A percentile compares a stretch with the other conserved stretches of the same genome.
phyloP scores from a whole-genome alignment of 768 basidiomycete genomes.

The Tulasnella sp. region DNA sequence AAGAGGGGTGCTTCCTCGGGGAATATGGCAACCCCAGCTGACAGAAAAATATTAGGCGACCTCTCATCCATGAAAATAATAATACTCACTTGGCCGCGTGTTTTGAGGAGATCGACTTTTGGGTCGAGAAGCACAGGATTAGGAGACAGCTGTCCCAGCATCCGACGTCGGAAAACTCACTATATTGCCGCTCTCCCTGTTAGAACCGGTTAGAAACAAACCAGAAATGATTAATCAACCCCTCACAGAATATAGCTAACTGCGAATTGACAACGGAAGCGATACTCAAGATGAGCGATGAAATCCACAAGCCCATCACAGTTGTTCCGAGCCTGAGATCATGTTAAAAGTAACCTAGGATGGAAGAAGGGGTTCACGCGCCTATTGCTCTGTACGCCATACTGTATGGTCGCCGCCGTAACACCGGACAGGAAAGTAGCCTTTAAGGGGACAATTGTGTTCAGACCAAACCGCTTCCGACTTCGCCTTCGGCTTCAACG shows the following conservation, averaged over 20 bases:
- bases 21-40: constrained; percentile 33
- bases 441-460: background rate
- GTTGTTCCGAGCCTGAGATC: background rate
- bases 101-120: constrained; percentile 31
- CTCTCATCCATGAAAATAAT: background rate
- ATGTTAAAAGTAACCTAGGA: background rate
- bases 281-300: constrained; percentile 34
- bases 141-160: background rate
- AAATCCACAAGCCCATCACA: constrained; percentile 35
- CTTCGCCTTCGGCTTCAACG: too few species aligned
- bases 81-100: constrained; percentile 23
- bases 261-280: constrained; percentile 37
- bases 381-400: background rate
- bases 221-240: background rate
- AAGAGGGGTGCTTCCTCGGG: constrained; percentile 31
- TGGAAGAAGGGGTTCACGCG: background rate
- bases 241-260: constrained; percentile 28
- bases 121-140: background rate
- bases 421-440: constrained; percentile 2
- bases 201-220: background rate
- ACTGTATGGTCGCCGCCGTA: background rate
- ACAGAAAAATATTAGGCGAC: background rate
- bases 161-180: background rate
- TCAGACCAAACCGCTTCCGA: too few species aligned
- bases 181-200: constrained; percentile 35